Evolutionary conservation across 352 stramenopile genomes (phyloP).

Genomic region (Pythium rhizo-oryzae): DNA sequence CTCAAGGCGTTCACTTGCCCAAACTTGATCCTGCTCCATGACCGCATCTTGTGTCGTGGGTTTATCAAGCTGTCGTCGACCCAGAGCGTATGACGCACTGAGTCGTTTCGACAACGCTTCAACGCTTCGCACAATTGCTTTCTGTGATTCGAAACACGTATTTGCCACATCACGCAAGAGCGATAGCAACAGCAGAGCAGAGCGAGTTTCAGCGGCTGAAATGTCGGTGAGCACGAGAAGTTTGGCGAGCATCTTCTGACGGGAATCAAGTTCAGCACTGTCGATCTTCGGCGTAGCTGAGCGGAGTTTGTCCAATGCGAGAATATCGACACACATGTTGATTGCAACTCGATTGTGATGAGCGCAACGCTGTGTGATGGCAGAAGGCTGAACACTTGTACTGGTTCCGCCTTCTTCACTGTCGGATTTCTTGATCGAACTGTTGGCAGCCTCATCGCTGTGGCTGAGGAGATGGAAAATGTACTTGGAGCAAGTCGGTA

Average conservation of each 20-base stretch:
- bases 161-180: constrained; percentile 50
- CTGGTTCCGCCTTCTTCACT: constrained; percentile 11
- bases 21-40: constrained; percentile 52
- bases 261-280: constrained; percentile 35
- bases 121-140: constrained; percentile 44
- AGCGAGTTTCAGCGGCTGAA: constrained; percentile 50
- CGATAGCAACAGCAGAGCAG: constrained; percentile 53
- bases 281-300: constrained; percentile 23
- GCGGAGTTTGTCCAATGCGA: constrained; percentile 58
- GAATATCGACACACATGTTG: constrained; percentile 68
- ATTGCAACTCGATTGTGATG: constrained; percentile 76
- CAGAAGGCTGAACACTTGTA: neutral
- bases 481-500: constrained; percentile 58
- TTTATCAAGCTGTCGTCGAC: constrained; percentile 38
- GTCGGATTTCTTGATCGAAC: constrained; percentile 28
- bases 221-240: constrained; percentile 55
- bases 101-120: constrained; percentile 52
- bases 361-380: constrained; percentile 38
- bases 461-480: constrained; percentile 64
- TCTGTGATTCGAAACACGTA: constrained; percentile 47
- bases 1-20: constrained; percentile 46
- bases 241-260: constrained; percentile 62
- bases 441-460: constrained; percentile 35
- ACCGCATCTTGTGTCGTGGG: constrained; percentile 31
- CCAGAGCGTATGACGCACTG: constrained; percentile 25